Percentiles rank a stretch among this genome's conserved stretches.
These are phyloP conservation scores for Sarocladiaceae sp. DNA, from an alignment of 2,329 filamentous ascomycete species.

Conservation along the genomic window DNA sequence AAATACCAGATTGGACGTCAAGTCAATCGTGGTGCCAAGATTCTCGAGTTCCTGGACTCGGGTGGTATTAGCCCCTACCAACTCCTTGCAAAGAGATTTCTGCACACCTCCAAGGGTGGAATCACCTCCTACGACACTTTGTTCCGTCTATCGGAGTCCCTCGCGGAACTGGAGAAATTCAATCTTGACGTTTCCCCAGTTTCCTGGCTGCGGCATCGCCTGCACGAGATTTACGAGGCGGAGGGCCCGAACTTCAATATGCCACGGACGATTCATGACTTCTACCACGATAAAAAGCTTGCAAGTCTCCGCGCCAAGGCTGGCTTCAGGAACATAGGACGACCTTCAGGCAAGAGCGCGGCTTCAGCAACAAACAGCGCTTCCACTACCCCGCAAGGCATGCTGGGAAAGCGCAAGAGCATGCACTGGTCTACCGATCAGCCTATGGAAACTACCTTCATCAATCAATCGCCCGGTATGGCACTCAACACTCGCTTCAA, in stretches of 20 bases:
- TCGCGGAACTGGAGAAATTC: constrained; percentile 48
- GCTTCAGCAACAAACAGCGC: constrained; percentile 16
- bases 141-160: constrained; percentile 47
- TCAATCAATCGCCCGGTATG: constrained; percentile 4
- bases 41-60: constrained; percentile 44
- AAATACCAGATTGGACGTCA: constrained; percentile 50
- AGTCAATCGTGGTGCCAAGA: constrained; percentile 46
- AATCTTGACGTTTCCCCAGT: constrained; percentile 45
- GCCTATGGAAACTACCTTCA: constrained; percentile 21
- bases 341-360: constrained; percentile 41
- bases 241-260: constrained; percentile 44
- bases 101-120: constrained; percentile 32
- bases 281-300: constrained; percentile 51
- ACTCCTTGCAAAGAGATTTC: constrained; percentile 45
- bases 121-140: constrained; percentile 50
- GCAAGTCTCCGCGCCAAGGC: constrained; percentile 42
- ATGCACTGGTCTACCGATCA: constrained; percentile 23
- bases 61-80: constrained; percentile 52
- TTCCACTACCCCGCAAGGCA: constrained; percentile 16
- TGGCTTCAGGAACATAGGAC: constrained; percentile 51
- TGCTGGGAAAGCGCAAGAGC: constrained; percentile 20
- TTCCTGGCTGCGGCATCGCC: constrained; percentile 51
- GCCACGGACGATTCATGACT: constrained; percentile 42
- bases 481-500: not conserved
- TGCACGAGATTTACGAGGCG: constrained; percentile 40